Evolutionary conservation across 2,329 filamentous ascomycete species (phyloP).

Genomic region (Coleophoma cylindrospora): DNA sequence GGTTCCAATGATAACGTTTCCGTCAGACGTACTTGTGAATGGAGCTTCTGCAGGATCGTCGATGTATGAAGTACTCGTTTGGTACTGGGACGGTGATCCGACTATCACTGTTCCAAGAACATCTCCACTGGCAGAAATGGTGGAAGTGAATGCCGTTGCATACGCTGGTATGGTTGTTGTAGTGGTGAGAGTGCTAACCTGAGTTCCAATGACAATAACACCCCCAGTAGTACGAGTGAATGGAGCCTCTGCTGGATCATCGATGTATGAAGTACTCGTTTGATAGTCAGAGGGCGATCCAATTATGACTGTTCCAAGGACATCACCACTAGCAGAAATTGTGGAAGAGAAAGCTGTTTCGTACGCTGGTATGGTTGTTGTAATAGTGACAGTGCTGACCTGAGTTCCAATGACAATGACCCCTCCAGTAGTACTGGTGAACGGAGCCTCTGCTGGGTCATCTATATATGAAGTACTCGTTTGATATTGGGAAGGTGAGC

Average conservation of each 20-base stretch:
- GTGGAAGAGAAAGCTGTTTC: neutral
- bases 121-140: neutral
- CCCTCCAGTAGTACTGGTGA: neutral
- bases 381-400: neutral
- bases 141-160: neutral
- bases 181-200: neutral
- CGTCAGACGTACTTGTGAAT: neutral
- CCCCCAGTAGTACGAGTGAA: neutral
- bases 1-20: neutral
- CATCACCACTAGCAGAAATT: neutral
- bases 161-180: neutral
- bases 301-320: neutral
- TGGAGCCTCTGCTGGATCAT: neutral
- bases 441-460: neutral
- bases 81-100: neutral
- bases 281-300: neutral
- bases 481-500: neutral
- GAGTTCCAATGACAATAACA: neutral
- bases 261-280: neutral
- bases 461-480: neutral
- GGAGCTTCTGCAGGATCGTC: neutral
- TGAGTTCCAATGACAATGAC: neutral
- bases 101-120: neutral
- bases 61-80: neutral
- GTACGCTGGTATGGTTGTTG: neutral